Conservation (phyloP, 176 grass and related monocot species). For the Luzula sylvatica region DNA sequence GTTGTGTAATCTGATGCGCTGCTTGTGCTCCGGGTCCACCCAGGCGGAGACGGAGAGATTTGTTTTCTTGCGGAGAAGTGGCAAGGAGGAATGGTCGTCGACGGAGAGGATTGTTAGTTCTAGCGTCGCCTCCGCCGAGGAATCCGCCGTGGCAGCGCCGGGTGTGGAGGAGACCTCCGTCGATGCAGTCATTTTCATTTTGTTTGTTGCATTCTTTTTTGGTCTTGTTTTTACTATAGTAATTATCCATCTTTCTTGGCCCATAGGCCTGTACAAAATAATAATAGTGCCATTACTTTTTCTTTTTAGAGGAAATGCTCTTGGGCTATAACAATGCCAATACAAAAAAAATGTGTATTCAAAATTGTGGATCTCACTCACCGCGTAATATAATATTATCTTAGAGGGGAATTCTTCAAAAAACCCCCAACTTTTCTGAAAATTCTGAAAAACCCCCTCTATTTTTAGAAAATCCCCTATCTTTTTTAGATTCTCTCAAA, state of each 20-base stretch:
- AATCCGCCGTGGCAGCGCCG: background rate
- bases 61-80: background rate
- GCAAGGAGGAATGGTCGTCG: slow-evolving; percentile 4
- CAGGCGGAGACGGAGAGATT: slow-evolving; percentile 26
- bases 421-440: no score
- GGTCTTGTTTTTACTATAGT: background rate
- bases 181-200: background rate
- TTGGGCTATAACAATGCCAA: no score
- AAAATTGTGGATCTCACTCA: no score
- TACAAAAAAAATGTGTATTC: no score
- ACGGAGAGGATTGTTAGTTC: slow-evolving; percentile 23
- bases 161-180: background rate
- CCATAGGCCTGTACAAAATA: no score
- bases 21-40: slow-evolving; percentile 26
- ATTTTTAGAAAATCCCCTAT: no score
- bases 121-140: slow-evolving; percentile 17
- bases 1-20: slow-evolving; percentile 3
- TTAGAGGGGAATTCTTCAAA: no score
- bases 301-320: no score
- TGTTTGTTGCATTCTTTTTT: background rate
- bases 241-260: background rate
- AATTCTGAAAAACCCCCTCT: no score
- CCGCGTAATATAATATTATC: no score
- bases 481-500: no score
- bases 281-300: no score